Evolutionary conservation across 2,329 filamentous ascomycete genomes (phyloP).

Genomic region (Rhytidhysteron rufulum): DNA sequence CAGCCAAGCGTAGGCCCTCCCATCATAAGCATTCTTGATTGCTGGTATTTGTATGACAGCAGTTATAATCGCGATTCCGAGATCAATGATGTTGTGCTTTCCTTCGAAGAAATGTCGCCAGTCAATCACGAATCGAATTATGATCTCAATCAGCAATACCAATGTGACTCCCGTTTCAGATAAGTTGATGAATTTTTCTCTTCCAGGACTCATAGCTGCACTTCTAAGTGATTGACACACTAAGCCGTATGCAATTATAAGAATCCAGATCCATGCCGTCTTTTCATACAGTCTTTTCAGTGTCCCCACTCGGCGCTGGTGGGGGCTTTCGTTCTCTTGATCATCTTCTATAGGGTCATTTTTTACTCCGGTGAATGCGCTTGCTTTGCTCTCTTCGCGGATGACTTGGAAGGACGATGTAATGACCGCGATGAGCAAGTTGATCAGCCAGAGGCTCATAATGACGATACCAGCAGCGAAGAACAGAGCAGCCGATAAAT

Average conservation of each 20-base stretch:
- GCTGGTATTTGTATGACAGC: slow-evolving; percentile 79
- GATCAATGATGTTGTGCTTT: slow-evolving; percentile 74
- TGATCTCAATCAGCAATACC: slow-evolving; percentile 75
- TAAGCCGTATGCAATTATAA: slow-evolving; percentile 76
- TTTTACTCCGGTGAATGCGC: slow-evolving; percentile 81
- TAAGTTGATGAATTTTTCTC: slow-evolving; percentile 62
- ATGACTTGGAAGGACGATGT: slow-evolving; percentile 98
- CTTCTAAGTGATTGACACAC: slow-evolving; percentile 74
- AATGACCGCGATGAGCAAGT: slow-evolving; percentile 91
- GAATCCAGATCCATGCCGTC: slow-evolving; percentile 72
- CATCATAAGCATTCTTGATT: slow-evolving; percentile 61
- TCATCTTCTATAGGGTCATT: slow-evolving; percentile 45
- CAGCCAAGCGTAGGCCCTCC: slow-evolving; percentile 76
- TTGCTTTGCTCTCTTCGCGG: slow-evolving; percentile 88
- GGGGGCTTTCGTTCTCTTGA: slow-evolving; percentile 27
- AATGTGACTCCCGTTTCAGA: slow-evolving; percentile 75
- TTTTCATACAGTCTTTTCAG: slow-evolving; percentile 73
- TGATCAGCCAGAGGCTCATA: slow-evolving; percentile 93
- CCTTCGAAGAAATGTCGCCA: slow-evolving; percentile 76
- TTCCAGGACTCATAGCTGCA: slow-evolving; percentile 63
- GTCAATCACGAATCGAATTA: slow-evolving; percentile 71
- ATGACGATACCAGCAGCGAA: slow-evolving; percentile 74
- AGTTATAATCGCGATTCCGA: slow-evolving; percentile 75
- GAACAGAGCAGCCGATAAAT: slow-evolving; percentile 77
- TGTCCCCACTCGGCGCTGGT: slow-evolving; percentile 42